Evolutionary conservation across 148 eudicot species (phyloP).

Genomic region (Pouteria glomerata): DNA sequence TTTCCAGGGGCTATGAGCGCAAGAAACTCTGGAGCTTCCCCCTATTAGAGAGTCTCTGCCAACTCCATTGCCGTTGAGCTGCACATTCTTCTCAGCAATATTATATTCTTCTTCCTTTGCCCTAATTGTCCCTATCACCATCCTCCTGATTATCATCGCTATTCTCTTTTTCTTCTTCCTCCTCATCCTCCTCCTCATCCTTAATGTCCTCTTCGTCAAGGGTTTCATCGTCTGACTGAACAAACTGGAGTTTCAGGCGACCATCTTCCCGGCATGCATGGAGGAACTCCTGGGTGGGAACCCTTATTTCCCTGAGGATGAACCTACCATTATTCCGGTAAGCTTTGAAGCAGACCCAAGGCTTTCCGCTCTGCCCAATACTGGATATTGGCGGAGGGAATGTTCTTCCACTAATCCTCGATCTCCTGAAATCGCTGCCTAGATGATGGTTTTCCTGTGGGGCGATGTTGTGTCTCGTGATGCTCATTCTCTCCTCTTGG

Average conservation of each 20-base stretch:
- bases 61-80: neutral
- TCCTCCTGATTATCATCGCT: neutral
- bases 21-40: neutral
- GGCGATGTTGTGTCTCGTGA: too few relatives aligned
- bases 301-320: constrained; percentile 57
- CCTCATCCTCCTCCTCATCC: constrained; percentile 17
- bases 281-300: constrained; percentile 57
- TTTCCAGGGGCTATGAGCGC: neutral
- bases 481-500: constrained; percentile 9
- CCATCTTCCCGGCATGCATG: constrained; percentile 75
- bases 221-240: constrained; percentile 42
- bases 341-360: constrained; percentile 60
- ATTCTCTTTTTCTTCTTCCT: neutral
- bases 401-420: constrained; percentile 23
- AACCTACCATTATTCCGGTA: constrained; percentile 65
- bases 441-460: neutral
- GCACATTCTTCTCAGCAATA: neutral
- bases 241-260: constrained; percentile 49
- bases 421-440: constrained; percentile 25
- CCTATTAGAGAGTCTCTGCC: neutral
- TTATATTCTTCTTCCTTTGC: neutral
- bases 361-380: constrained; percentile 68
- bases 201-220: constrained; percentile 23
- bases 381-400: constrained; percentile 88
- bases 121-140: neutral